Conservation (phyloP, 768 basidiomycete species). For the Leucocoprinus leucothites region DNA sequence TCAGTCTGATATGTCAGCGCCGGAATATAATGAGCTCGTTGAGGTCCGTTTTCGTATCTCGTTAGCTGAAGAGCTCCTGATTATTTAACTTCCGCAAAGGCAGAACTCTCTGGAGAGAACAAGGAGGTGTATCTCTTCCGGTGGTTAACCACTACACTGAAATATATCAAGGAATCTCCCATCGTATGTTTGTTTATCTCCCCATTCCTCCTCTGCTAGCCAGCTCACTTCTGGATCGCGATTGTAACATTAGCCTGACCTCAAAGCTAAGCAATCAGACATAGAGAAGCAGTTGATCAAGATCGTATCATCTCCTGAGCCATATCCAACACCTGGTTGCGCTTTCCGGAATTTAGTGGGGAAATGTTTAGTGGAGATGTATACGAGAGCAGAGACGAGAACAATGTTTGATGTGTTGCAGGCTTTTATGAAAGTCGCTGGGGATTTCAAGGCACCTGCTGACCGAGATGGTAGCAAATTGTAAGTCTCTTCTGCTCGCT, state of each 20-base stretch:
- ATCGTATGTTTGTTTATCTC: too few relatives aligned
- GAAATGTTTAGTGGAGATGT: conserved; percentile 71
- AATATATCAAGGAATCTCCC: conserved; percentile 44
- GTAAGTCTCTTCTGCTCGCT: conserved; percentile 36
- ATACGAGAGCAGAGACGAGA: conserved; percentile 78
- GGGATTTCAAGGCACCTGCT: conserved; percentile 58
- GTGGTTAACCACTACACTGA: conserved; percentile 73
- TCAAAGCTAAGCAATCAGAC: conserved; percentile 61
- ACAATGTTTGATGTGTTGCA: conserved; percentile 87
- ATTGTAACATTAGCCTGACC: conserved; percentile 57
- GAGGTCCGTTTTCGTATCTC: conserved; percentile 1
- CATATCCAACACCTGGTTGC: conserved; percentile 83
- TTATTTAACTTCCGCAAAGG: conserved; percentile 32
- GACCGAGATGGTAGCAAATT: conserved; percentile 66
- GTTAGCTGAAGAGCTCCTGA: neutral
- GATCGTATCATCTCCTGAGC: conserved; percentile 58
- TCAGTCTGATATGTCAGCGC: neutral
- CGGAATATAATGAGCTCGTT: conserved; percentile 8
- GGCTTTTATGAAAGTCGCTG: conserved; percentile 67
- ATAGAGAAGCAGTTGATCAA: conserved; percentile 67
- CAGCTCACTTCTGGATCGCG: too few relatives aligned
- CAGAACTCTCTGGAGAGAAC: conserved; percentile 67
- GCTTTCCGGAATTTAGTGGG: conserved; percentile 78
- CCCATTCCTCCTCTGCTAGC: too few relatives aligned
- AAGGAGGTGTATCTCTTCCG: conserved; percentile 83